Base-by-base conservation (phyloP, 148 eudicot genomes). In the Arctostaphylos glauca region DNA sequence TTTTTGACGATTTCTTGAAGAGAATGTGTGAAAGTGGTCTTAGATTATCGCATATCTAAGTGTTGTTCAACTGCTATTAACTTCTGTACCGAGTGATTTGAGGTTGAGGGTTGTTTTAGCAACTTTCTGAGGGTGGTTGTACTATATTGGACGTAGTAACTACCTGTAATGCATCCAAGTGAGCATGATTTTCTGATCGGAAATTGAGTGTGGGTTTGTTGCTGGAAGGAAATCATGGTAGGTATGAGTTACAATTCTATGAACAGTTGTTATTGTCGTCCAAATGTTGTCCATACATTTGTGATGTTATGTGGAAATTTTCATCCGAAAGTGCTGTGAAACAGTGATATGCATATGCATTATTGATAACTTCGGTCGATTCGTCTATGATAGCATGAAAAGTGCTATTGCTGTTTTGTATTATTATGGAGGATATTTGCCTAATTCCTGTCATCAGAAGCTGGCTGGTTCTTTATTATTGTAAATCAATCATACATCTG, bases 1-100 rank as follows among this genome's bases (percentile, higher is more conserved):
- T 72, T 74, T 74, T 15, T 71, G 4, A n/a, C 49, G 55, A 12
- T 74, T 49, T 31, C 60, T 76, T 53, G 62, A 76, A 52, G 79
- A 12, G 47, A 43, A n/a, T n/a, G n/a, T n/a, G n/a, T n/a, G n/a
- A n/a, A n/a, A n/a, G n/a, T n/a, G n/a, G n/a, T n/a, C n/a, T n/a
- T n/a, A n/a, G n/a, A n/a, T n/a, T n/a, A n/a, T n/a, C n/a, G n/a
- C n/a, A n/a, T n/a, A n/a, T n/a, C n/a, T n/a, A n/a, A n/a, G n/a
- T n/a, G n/a, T n/a, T n/a, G n/a, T n/a, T n/a, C n/a, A n/a, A n/a
- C n/a, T 41, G 47, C 9, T 50, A 31, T 10, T 41, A 50, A 38
- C 80, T 56, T 55, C 3, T 55, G n/a, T 14, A 16, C 38, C 12
- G 6, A 55, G 31, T 31, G 48, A 16, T 3, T 77, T 23, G 12